Evolutionary conservation across 768 basidiomycete genomes (phyloP).

Genomic region (Pleurotus salmoneostramineus): DNA sequence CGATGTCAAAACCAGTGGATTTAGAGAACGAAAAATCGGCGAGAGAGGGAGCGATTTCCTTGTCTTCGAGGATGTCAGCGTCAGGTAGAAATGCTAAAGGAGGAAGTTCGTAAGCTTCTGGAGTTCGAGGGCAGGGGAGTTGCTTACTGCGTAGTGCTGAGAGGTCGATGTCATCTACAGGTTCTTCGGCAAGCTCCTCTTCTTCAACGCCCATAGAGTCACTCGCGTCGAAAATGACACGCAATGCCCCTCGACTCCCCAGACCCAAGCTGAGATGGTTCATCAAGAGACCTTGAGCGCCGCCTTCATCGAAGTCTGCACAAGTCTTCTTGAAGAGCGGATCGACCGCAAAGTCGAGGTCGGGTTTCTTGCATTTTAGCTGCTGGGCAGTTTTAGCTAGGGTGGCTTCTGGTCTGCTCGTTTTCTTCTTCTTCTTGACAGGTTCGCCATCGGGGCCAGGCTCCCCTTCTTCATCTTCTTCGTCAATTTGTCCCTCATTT

Average conservation of each 20-base stretch:
- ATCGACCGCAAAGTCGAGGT: slow-evolving; percentile 94
- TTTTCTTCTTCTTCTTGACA: slow-evolving; percentile 59
- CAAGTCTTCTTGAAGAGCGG: slow-evolving; percentile 97
- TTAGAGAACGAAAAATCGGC: slow-evolving; percentile 80
- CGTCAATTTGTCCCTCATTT: slow-evolving; percentile 34
- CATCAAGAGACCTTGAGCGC: slow-evolving; percentile 93
- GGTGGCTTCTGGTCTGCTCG: slow-evolving; percentile 73
- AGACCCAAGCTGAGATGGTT: slow-evolving; percentile 84
- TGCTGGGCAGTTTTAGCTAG: slow-evolving; percentile 84
- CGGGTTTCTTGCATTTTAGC: slow-evolving; percentile 87
- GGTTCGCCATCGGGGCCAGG: slow-evolving; percentile 59
- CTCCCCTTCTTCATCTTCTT: slow-evolving; percentile 58
- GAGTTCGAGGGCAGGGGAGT: neutral
- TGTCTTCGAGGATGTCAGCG: slow-evolving; percentile 55
- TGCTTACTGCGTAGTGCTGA: slow-evolving; percentile 55
- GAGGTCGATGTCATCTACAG: slow-evolving; percentile 64
- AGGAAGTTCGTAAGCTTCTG: neutral
- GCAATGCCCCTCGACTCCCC: slow-evolving; percentile 75
- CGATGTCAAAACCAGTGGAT: slow-evolving; percentile 52
- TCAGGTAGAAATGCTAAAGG: slow-evolving; percentile 65
- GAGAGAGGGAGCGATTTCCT: slow-evolving; percentile 79
- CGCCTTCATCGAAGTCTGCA: slow-evolving; percentile 98
- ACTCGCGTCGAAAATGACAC: slow-evolving; percentile 95
- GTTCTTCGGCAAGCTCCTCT: slow-evolving; percentile 70
- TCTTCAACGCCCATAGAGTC: slow-evolving; percentile 86